These are phyloP conservation scores for Anthracocystis setariae DNA, from an alignment of 1,284 basidiomycete genomes.

Conservation along the genomic window DNA sequence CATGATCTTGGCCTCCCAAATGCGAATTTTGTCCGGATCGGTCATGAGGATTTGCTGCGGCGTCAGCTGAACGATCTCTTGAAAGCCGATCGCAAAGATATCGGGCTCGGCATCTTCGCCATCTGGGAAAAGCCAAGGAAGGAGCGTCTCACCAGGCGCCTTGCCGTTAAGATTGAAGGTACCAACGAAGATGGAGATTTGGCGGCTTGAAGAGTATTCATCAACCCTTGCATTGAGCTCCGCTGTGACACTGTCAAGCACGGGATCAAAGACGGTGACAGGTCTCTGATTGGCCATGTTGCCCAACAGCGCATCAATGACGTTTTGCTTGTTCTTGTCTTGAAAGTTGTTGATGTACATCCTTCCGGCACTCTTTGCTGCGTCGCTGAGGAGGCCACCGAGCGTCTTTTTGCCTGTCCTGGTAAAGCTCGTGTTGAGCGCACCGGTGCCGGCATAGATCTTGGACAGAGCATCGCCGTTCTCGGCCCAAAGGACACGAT, in stretches of 20 bases:
- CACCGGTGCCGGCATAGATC: conserved; percentile 96
- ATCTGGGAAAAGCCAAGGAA: conserved; percentile 87
- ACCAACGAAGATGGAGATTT: conserved; percentile 82
- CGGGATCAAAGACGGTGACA: conserved; percentile 91
- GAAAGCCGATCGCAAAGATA: conserved; percentile 75
- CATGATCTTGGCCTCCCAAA: conserved; percentile 85
- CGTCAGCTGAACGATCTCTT: conserved; percentile 96
- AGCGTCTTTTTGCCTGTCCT: conserved; percentile 88
- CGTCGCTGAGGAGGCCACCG: conserved; percentile 78
- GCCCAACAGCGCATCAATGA: conserved; percentile 94
- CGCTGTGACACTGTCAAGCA: conserved; percentile 85
- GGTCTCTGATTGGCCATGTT: conserved; percentile 87
- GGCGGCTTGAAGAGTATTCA: conserved; percentile 84
- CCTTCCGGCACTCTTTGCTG: conserved; percentile 80
- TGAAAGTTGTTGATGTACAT: conserved; percentile 99
- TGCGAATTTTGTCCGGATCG: conserved; percentile 82
- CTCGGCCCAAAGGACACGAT: conserved; percentile 89
- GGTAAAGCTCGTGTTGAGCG: conserved; percentile 94
- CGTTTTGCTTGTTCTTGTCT: conserved; percentile 90
- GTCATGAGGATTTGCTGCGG: conserved; percentile 92
- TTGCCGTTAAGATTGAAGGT: conserved; percentile 97
- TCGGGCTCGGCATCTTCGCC: conserved; percentile 66
- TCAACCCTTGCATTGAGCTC: conserved; percentile 70
- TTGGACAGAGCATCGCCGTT: conserved; percentile 69
- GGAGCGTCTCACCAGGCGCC: conserved; percentile 79